Evolutionary conservation across 2,329 filamentous ascomycete species (phyloP), one percentile per base, ranked within the genome.

Genomic region (Ophiostoma perfectum): DNA sequence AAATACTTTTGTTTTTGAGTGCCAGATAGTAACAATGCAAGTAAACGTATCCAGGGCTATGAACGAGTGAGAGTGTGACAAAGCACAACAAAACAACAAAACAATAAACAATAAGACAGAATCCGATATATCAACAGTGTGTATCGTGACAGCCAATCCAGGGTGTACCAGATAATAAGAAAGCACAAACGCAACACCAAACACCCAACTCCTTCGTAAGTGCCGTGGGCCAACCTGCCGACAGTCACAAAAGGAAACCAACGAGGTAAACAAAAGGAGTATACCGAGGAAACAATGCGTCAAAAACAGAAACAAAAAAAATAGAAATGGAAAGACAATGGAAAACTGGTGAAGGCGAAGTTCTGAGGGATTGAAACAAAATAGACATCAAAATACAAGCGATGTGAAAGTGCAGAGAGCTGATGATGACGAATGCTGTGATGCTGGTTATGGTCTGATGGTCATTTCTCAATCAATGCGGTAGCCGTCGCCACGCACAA

Each of bases 381-480:
- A 58, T 1, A 27, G 27, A 27, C 27, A 27, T 27, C 39, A 42
- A 27, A 27, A 41, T 6, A 36, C 7, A 38, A 49, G 27, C 27
- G 27, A 27, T 27, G 27, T 27, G 27, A 27, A 27, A 27, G 27
- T 27, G 27, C 27, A 27, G 27, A 27, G 27, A 27, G 27, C 27
- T 27, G 27, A 27, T 27, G 27, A 27, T 27, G 27, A 27, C 27
- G 27, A 27, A 27, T 27, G 27, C 27, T 27, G 27, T 27, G 27
- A 27, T 27, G 27, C 27, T 27, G 27, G 27, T 27, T 27, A 27
- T 27, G 27, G 27, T 27, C 27, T 27, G 27, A 27, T 27, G 27
- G 27, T 27, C 27, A 27, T 27, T 27, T 27, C 27, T 72, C 78
- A 81, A 65, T 82, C 81, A 70, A 82, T 81, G 60, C 81, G 77